Conservation (phyloP, 2,329 filamentous ascomycete genomes). For the Cladosporium sp. region DNA sequence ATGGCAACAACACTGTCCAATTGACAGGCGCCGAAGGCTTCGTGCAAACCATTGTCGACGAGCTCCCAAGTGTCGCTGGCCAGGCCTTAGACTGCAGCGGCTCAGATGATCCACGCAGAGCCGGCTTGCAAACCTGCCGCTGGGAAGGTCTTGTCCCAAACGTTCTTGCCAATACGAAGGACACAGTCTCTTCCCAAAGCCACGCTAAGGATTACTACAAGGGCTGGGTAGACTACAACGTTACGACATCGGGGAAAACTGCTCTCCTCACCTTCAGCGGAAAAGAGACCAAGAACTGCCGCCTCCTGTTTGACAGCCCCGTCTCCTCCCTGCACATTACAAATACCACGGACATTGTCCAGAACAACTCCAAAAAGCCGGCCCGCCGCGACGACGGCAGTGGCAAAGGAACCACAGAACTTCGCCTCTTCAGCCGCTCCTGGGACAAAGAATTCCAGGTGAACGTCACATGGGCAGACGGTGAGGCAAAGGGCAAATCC, state of each 20-base stretch:
- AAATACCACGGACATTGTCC: conserved; percentile 29
- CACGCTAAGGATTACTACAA: conserved; percentile 17
- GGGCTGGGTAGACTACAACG: conserved; percentile 64
- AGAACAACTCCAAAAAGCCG: background rate
- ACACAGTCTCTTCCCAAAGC: background rate
- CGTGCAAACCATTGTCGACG: conserved; percentile 60
- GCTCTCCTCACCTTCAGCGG: conserved; percentile 49
- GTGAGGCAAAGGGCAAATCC: conserved; percentile 41
- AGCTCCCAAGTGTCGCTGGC: conserved; percentile 67
- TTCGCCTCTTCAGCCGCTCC: conserved; percentile 77
- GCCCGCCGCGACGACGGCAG: conserved; percentile 58
- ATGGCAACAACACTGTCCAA: conserved; percentile 64
- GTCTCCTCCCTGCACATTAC: conserved; percentile 62
- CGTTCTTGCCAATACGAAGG: conserved; percentile 48
- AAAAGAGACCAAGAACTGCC: conserved; percentile 73
- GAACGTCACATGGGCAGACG: conserved; percentile 60
- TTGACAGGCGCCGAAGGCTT: conserved; percentile 66
- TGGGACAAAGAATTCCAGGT: conserved; percentile 76
- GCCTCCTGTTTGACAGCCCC: conserved; percentile 65
- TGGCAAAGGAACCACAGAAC: conserved; percentile 40
- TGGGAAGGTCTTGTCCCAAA: conserved; percentile 67
- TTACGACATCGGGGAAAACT: conserved; percentile 41
- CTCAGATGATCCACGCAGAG: conserved; percentile 38
- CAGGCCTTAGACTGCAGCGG: conserved; percentile 43
- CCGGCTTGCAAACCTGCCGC: conserved; percentile 61